These are phyloP conservation scores for Ustilago lituana DNA, from an alignment of 1,284 basidiomycete genomes.

Conservation along the genomic window DNA sequence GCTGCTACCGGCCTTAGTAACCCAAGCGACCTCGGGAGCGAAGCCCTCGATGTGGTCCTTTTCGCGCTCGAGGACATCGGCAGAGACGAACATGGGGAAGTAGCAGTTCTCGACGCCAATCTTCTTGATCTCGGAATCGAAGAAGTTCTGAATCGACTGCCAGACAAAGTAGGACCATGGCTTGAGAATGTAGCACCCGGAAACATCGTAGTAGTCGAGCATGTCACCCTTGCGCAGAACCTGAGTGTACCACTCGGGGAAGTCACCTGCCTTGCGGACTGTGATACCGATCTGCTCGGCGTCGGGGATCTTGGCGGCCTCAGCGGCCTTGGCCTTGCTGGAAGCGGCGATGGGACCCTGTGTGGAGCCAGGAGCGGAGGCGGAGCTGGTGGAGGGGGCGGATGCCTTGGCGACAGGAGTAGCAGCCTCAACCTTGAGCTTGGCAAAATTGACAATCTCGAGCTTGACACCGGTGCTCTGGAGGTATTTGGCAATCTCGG, in stretches of 20 bases:
- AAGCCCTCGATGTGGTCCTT: conserved; percentile 99
- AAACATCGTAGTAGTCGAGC: conserved; percentile 99
- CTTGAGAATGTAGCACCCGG: conserved; percentile 97
- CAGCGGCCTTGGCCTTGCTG: conserved; percentile 43
- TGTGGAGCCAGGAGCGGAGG: conserved; percentile 37
- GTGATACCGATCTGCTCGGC: conserved; percentile 67
- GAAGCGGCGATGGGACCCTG: conserved; percentile 42
- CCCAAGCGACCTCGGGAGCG: conserved; percentile 99
- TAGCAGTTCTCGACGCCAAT: conserved; percentile 96
- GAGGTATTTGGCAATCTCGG: conserved; percentile 58
- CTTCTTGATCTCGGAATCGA: conserved; percentile 79
- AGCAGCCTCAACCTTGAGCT: conserved; percentile 49
- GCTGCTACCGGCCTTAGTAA: conserved; percentile 89
- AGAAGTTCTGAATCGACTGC: conserved; percentile 83
- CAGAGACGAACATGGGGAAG: conserved; percentile 98
- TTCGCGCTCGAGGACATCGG: conserved; percentile 91
- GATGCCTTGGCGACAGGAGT: conserved; percentile 43
- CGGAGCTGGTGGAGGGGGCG: conserved; percentile 31
- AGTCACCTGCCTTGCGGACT: conserved; percentile 65
- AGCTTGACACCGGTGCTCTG: conserved; percentile 59
- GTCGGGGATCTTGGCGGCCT: conserved; percentile 61
- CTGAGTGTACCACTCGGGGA: conserved; percentile 71
- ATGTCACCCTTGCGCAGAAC: conserved; percentile 98
- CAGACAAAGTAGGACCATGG: conserved; percentile 97
- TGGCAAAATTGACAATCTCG: conserved; percentile 55